Evolutionary conservation across 768 basidiomycete genomes (phyloP).

Genomic region (Saitozyma sp.): DNA sequence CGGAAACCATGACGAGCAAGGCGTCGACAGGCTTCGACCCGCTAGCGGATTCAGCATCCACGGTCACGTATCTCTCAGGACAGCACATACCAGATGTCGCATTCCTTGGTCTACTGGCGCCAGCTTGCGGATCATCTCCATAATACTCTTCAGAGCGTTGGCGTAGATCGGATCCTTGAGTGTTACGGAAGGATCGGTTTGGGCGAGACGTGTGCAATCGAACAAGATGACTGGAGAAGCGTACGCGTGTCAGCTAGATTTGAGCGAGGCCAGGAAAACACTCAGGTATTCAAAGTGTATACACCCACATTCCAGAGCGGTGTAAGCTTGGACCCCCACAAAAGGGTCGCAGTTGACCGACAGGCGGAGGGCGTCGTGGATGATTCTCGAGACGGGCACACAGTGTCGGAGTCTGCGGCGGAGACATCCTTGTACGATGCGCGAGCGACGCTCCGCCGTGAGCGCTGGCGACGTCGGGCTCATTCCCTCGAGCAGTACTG

Average conservation of each 20-base stretch:
- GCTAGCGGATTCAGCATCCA: neutral
- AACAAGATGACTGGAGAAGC: neutral
- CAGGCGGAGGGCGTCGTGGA: constrained; percentile 4
- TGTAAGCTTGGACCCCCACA: constrained; percentile 8
- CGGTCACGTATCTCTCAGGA: too few relatives aligned
- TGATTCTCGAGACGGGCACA: constrained; percentile 3
- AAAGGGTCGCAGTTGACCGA: constrained; percentile 9
- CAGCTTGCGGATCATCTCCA: neutral
- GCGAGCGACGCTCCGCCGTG: too few relatives aligned
- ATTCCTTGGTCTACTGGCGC: neutral
- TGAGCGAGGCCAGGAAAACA: too few relatives aligned
- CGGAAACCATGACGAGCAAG: neutral
- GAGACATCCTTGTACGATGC: too few relatives aligned
- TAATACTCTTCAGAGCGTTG: neutral
- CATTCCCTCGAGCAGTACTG: too few relatives aligned
- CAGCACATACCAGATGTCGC: neutral
- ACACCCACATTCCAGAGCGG: constrained; percentile 9
- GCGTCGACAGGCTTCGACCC: neutral
- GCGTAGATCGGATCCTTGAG: neutral
- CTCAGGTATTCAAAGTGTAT: too few relatives aligned
- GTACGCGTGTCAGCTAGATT: neutral
- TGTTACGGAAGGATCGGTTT: neutral
- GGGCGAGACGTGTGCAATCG: neutral
- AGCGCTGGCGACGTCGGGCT: too few relatives aligned
- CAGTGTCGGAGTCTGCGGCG: constrained; percentile 1